Conservation (phyloP, 164 flowering plant genomes). For the Piper betle region DNA sequence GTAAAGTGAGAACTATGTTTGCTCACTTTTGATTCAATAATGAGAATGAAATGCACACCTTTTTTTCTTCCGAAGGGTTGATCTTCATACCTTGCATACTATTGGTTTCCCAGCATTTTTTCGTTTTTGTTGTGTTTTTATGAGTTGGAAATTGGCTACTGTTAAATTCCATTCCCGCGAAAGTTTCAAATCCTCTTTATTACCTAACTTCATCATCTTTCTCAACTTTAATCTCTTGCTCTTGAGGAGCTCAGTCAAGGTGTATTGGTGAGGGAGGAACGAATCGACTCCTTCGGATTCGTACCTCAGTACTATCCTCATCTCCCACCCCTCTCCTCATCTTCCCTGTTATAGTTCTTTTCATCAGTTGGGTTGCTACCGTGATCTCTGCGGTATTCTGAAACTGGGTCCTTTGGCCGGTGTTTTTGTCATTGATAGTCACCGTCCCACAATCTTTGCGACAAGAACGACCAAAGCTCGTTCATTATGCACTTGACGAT, state of each 20-base stretch:
- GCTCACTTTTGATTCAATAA: too few species aligned
- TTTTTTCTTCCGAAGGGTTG: too few species aligned
- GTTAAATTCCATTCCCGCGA: too few species aligned
- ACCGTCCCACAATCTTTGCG: slow-evolving; percentile 70
- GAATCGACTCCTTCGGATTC: slow-evolving; percentile 53
- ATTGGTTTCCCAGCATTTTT: too few species aligned
- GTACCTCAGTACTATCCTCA: slow-evolving; percentile 45
- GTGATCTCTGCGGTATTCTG: slow-evolving; percentile 49
- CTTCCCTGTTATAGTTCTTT: slow-evolving; percentile 71
- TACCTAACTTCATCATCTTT: not conserved
- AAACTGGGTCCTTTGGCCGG: slow-evolving; percentile 40
- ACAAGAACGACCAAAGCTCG: slow-evolving; percentile 54
- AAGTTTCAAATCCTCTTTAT: too few species aligned
- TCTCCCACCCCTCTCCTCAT: slow-evolving; percentile 53
- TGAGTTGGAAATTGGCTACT: too few species aligned
- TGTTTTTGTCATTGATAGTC: slow-evolving; percentile 84
- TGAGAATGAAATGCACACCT: too few species aligned
- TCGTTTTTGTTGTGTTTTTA: too few species aligned
- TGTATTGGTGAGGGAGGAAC: slow-evolving; percentile 57
- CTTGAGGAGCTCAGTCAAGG: not conserved
- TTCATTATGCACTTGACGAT: slow-evolving; percentile 65
- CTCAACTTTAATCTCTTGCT: not conserved
- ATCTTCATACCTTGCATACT: too few species aligned
- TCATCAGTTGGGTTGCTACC: slow-evolving; percentile 83
- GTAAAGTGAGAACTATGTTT: too few species aligned